These are phyloP conservation scores for Codiaeum variegatum DNA, from an alignment of 441 rosid species.

Conservation along the genomic window DNA sequence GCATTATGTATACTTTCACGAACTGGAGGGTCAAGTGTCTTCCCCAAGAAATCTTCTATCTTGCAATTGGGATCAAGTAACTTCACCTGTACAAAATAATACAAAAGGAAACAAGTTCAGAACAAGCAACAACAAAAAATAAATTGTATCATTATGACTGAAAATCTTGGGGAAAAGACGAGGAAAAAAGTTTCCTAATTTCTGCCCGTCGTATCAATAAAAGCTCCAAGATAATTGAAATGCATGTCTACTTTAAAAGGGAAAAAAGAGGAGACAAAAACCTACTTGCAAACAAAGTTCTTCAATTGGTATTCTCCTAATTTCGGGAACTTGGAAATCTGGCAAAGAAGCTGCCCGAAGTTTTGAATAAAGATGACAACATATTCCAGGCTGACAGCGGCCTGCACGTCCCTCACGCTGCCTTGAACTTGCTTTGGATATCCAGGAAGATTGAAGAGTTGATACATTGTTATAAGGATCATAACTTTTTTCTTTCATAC, in stretches of 20 bases:
- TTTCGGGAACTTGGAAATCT: conserved; percentile 86
- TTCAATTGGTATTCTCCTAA: conserved; percentile 88
- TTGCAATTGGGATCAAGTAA: conserved; percentile 71
- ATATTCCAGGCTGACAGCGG: conserved; percentile 94
- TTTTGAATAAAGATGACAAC: conserved; percentile 89
- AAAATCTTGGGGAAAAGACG: not conserved
- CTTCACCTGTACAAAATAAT: conserved; percentile 55
- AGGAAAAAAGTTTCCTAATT: not conserved
- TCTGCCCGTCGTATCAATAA: not conserved
- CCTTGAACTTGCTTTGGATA: conserved; percentile 93
- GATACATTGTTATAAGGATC: conserved; percentile 91
- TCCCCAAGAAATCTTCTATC: conserved; percentile 66
- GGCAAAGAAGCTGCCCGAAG: conserved; percentile 77
- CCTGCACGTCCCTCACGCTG: conserved; percentile 99
- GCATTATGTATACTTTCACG: conserved; percentile 71
- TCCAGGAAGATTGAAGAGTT: conserved; percentile 92
- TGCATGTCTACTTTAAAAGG: not conserved
- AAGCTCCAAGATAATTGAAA: not conserved
- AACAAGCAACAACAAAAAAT: not conserved
- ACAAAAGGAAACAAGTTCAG: not conserved
- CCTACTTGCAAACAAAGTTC: conserved; percentile 94
- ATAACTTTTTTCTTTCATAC: conserved; percentile 96
- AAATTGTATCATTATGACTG: not conserved
- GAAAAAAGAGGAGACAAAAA: not conserved
- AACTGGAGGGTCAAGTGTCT: conserved; percentile 90